Base-by-base conservation (phyloP, 495 filamentous ascomycete species). In the Podospora comata region DNA sequence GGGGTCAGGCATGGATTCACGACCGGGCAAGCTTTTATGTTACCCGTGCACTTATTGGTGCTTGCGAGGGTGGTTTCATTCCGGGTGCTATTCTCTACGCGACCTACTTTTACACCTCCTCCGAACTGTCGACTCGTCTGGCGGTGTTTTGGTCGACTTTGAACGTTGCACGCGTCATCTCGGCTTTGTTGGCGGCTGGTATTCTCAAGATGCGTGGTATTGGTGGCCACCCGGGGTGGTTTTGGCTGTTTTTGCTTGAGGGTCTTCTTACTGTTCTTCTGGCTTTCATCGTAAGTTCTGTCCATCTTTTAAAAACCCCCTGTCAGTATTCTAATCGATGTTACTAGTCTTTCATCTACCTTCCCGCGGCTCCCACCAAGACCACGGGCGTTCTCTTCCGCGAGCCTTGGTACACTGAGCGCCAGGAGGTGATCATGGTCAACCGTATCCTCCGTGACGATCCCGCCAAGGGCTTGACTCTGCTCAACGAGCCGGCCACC, bases 371-470 rank as follows among this genome's bases (percentile, higher is more conserved):
- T 0, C 82, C 83, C 0, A 83, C 82, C 20, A 77, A 83, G 65
- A 88, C 85, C 1, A 86, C 83, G 64, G 77, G 81, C 5, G 75
- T 80, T 68, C 80, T 85, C 61, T 79, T 76, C 7, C 84, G 80
- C 9, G 78, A 78, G 7, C 73, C 80, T 9, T 86, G 84, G 85
- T 87, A 84, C 62, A 80, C 79, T 0, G 69, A 71, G 30, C 63
- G 32, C 28, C 86, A 90, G 71, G 86, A 87, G 68, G 78, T 76
- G 16, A 90, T 92, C 67, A 83, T 91, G 65, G 88, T 91, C 20
- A 92, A 90, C 71, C 85, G 90, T 18, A 83, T 91, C n/a, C 77
- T 92, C 28, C 80, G 88, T n/a, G 89, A 91, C 70, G 89, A 91
- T 72, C 89, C 89, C 0, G 82, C 81, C 34, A 90, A 91, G 73